Conservation (phyloP, 2,329 filamentous ascomycete genomes). For the Waltergamsia citrina region DNA sequence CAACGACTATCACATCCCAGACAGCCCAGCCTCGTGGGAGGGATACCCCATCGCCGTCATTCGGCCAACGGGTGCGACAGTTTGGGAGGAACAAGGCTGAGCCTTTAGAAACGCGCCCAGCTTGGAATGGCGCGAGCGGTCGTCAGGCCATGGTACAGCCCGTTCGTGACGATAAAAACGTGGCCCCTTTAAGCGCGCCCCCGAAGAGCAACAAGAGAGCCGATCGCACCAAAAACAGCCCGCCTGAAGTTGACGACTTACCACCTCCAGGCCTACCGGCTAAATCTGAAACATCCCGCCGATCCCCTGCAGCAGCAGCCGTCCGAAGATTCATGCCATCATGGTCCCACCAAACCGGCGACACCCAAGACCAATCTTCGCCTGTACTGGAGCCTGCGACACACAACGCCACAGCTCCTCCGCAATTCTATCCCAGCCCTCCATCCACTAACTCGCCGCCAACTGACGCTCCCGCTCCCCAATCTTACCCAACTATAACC, state of each 20-base stretch:
- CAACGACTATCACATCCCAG: conserved; percentile 11
- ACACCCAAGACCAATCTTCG: conserved; percentile 5
- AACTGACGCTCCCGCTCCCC: too few species aligned
- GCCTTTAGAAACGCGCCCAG: conserved; percentile 35
- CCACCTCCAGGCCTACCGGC: conserved; percentile 17
- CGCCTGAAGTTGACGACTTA: conserved; percentile 12
- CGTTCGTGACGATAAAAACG: conserved; percentile 49
- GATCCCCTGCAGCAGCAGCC: conserved; percentile 13
- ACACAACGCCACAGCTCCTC: conserved; percentile 6
- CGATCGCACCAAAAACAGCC: conserved; percentile 9
- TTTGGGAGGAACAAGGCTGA: conserved; percentile 23
- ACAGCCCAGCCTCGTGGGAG: conserved; percentile 9
- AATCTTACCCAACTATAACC: conserved; percentile 11
- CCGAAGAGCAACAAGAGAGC: conserved; percentile 37
- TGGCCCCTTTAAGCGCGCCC: conserved; percentile 46
- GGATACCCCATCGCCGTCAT: conserved; percentile 16
- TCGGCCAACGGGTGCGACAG: conserved; percentile 23
- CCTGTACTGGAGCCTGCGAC: conserved; percentile 6
- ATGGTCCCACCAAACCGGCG: conserved; percentile 16
- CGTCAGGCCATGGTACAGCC: conserved; percentile 54
- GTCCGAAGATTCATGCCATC: conserved; percentile 25
- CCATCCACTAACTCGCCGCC: conserved; percentile 16
- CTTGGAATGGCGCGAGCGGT: conserved; percentile 68
- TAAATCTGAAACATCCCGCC: conserved; percentile 23
- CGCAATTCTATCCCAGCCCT: conserved; percentile 21